Percentiles rank a stretch among this genome's conserved stretches.
Conservation (phyloP, 2,329 filamentous ascomycete species). For the Fusarium decemcellulare region DNA sequence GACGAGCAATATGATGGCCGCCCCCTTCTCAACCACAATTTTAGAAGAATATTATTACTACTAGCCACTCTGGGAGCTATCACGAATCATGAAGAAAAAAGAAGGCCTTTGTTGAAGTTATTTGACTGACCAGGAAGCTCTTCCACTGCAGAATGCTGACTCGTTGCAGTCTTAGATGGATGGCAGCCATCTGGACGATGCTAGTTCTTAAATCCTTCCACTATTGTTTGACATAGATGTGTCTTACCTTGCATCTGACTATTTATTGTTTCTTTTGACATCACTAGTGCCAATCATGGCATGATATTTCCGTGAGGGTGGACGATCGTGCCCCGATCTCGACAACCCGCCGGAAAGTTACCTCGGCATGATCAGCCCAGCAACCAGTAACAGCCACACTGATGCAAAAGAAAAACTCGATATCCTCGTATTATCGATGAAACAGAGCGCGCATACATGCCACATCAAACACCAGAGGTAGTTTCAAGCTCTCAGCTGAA, state of each 20-base stretch:
- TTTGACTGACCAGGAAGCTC: background rate
- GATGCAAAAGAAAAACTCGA: conserved; percentile 14
- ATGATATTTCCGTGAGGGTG: background rate
- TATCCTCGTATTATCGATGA: conserved; percentile 9
- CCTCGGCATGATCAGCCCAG: conserved; percentile 17
- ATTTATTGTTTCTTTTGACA: conserved; percentile 6
- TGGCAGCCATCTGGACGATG: background rate
- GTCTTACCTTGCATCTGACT: background rate
- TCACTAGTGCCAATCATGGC: background rate
- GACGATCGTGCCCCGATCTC: conserved; percentile 1
- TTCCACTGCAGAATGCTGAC: background rate
- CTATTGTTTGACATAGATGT: conserved; percentile 3
- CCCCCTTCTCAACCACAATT: background rate
- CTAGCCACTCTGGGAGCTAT: background rate
- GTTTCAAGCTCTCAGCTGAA: conserved; percentile 20
- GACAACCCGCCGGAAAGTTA: conserved; percentile 8
- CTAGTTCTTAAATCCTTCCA: background rate
- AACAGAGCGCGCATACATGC: conserved; percentile 11
- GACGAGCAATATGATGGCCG: background rate
- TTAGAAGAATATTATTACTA: background rate
- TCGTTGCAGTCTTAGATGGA: background rate
- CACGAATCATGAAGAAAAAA: conserved; percentile 11
- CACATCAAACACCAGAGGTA: background rate
- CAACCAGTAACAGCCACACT: background rate
- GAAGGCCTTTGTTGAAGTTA: background rate